These are phyloP conservation scores for Backusella luteola DNA, from an alignment of 192 early-diverging fungal species.

Conservation along the genomic window DNA sequence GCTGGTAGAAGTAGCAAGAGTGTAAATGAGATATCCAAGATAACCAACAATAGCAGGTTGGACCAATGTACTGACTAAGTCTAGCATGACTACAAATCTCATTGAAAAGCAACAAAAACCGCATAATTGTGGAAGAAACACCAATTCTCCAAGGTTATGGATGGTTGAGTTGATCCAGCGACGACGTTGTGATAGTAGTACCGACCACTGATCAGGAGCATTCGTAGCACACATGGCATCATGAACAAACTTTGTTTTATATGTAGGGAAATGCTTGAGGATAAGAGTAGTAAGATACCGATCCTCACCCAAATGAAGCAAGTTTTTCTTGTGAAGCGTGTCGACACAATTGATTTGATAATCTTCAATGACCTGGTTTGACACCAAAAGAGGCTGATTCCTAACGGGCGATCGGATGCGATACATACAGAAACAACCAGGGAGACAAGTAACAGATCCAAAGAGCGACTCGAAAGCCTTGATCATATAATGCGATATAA, in stretches of 20 bases:
- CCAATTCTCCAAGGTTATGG: constrained; percentile 94
- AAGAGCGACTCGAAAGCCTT: constrained; percentile 98
- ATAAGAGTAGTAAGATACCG: constrained; percentile 91
- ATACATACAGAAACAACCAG: constrained; percentile 99
- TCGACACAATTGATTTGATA: constrained; percentile 93
- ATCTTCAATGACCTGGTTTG: constrained; percentile 85
- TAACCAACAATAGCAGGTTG: constrained; percentile 90
- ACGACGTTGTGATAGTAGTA: constrained; percentile 95
- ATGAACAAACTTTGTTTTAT: constrained; percentile 88
- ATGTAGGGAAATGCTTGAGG: constrained; percentile 96
- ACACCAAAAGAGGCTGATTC: constrained; percentile 87
- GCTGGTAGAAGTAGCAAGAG: constrained; percentile 48
- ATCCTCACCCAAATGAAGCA: constrained; percentile 97
- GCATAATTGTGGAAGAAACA: constrained; percentile 90
- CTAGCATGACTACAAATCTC: constrained; percentile 93
- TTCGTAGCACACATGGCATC: constrained; percentile 91
- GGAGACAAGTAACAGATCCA: constrained; percentile 96
- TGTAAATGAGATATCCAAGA: constrained; percentile 80
- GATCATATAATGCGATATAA: constrained; percentile 91
- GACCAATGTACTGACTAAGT: constrained; percentile 89
- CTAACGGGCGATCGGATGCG: constrained; percentile 84
- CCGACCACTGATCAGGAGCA: constrained; percentile 90
- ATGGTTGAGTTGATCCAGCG: constrained; percentile 99
- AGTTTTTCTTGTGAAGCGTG: constrained; percentile 97
- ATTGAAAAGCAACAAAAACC: constrained; percentile 98